Percentiles rank a stretch among this genome's conserved stretches.
Evolutionary conservation across 768 basidiomycete species (phyloP).

Genomic region (Exsudoporus frostii): DNA sequence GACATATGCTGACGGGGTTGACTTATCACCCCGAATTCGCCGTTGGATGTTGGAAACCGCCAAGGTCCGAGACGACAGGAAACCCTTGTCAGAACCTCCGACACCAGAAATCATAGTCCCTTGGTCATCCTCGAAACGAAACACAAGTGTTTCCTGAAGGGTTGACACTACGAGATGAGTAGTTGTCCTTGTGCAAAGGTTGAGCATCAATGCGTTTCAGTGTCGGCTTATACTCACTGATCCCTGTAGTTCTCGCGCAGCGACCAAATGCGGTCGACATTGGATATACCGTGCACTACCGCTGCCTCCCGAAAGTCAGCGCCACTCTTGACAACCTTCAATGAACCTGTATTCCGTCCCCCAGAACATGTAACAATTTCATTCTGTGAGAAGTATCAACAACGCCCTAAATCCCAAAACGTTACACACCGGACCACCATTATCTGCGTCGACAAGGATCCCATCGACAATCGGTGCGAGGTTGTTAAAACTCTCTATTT

Average conservation of each 20-base stretch:
- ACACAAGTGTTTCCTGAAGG: constrained; percentile 48
- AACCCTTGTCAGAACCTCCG: constrained; percentile 44
- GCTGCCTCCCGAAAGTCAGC: constrained; percentile 74
- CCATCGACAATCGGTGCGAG: constrained; percentile 85
- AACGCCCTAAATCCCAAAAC: neutral
- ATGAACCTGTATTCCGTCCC: constrained; percentile 67
- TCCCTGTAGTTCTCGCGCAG: constrained; percentile 47
- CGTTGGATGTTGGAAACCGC: constrained; percentile 56
- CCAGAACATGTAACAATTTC: constrained; percentile 88
- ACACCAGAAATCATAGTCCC: constrained; percentile 18
- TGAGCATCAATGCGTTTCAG: neutral
- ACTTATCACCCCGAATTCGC: constrained; percentile 13
- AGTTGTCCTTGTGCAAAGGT: constrained; percentile 40
- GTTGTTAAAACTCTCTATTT: constrained; percentile 67
- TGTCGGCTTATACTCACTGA: constrained; percentile 37
- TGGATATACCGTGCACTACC: constrained; percentile 50
- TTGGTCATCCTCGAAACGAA: constrained; percentile 42
- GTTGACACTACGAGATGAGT: constrained; percentile 62
- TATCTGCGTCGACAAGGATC: constrained; percentile 67
- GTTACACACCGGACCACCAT: constrained; percentile 59
- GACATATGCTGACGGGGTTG: constrained; percentile 30
- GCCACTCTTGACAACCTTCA: constrained; percentile 77
- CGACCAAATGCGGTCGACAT: constrained; percentile 63
- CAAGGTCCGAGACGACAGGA: constrained; percentile 57
- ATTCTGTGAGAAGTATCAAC: constrained; percentile 38